phyloP scores from a whole-genome alignment of 768 basidiomycete genomes.

The Polyporus arcularius region DNA sequence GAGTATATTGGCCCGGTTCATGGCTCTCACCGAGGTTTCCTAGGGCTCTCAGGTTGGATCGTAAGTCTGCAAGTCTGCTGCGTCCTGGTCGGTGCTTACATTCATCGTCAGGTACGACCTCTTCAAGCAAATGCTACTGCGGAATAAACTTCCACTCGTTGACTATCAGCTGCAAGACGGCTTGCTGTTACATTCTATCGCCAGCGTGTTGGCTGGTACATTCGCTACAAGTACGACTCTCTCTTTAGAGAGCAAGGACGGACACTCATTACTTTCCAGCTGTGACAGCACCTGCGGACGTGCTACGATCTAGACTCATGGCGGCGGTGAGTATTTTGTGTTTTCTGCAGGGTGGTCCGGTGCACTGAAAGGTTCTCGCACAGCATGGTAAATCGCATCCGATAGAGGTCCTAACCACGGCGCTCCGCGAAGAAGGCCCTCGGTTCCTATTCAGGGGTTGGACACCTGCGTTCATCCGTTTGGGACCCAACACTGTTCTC shows the following conservation, averaged over 20 bases:
- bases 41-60: constrained; percentile 84
- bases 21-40: constrained; percentile 13
- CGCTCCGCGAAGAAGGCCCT: constrained; percentile 72
- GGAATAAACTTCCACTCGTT: constrained; percentile 51
- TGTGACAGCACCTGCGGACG: constrained; percentile 78
- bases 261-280: constrained; percentile 41
- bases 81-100: background rate
- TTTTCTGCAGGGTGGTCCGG: too few relatives aligned
- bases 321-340: constrained; percentile 51
- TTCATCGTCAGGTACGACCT: constrained; percentile 63
- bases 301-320: constrained; percentile 77
- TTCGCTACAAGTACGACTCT: constrained; percentile 69
- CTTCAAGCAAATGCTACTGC: constrained; percentile 64
- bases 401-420: constrained; percentile 53
- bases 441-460: constrained; percentile 86
- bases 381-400: constrained; percentile 55
- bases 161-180: constrained; percentile 66
- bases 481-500: constrained; percentile 82
- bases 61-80: constrained; percentile 45
- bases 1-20: background rate
- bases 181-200: constrained; percentile 63
- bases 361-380: background rate
- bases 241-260: background rate
- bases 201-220: constrained; percentile 71
- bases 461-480: constrained; percentile 84